Base-by-base conservation (phyloP, 805 yeast species). In the Pichia thaimueangensis region DNA sequence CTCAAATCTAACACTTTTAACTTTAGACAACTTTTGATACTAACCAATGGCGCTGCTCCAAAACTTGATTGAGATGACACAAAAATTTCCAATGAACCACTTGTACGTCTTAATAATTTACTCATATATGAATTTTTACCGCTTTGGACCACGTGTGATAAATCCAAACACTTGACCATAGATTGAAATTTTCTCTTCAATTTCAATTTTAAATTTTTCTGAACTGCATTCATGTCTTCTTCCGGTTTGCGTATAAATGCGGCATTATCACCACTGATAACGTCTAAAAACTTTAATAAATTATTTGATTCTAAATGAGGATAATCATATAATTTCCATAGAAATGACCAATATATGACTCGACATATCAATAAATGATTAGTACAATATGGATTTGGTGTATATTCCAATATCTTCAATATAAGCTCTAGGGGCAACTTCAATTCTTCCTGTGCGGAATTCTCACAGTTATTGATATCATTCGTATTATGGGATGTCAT, bases 51-150 rank as follows among this genome's bases (percentile, higher is more conserved):
- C 2, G 95, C 84, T 38, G 80, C 73, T 0, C 98, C 98, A 67
- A 93, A 91, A 64, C 94, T 83, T 25, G 97, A 82, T 58, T 91
- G 97, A 3, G 97, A 96, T 0, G 97, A 96, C 7, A 84, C 74
- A 53, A 93, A 88, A 10, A 70, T 66, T 48, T 78, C 74, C 37
- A 93, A 65, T 30, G 70, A 73, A 16, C 70, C 59, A 8, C 88
- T 74, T 42, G 96, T 85, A 31, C 96, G 70, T 54, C 95, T 76
- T 42, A 93, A 65, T 6, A 93, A 59, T 50, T 85, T 82, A 0
- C 97, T 86, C 11, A 91, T 87, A 59, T 71, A 83, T 5, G 97
- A 91, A 62, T 88, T 93, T 59, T 86, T 88, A 11, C 97, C 97
- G 29, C 86, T 73, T 61, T 93, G 97, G 47, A 88, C 78, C 37